phyloP scores from a whole-genome alignment of 352 stramenopile species.

The Pythium coloratum region DNA sequence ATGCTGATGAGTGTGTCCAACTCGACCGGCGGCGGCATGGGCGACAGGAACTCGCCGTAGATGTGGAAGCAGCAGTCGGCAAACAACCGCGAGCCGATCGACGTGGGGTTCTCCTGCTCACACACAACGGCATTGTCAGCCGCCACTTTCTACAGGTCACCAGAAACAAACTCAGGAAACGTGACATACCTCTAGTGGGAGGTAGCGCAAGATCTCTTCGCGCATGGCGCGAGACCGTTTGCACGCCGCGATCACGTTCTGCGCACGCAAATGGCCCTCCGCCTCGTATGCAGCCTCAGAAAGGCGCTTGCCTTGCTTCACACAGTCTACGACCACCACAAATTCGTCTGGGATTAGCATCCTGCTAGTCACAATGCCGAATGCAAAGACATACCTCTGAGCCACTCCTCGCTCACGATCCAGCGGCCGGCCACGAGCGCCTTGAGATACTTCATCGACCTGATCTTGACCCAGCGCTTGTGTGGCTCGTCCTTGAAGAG shows the following conservation, averaged over 20 bases:
- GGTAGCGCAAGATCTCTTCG: constrained; percentile 25
- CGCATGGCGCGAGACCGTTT: constrained; percentile 28
- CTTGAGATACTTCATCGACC: constrained; percentile 87
- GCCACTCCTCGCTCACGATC: constrained; percentile 85
- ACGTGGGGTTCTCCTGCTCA: constrained; percentile 20
- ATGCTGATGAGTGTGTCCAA: constrained; percentile 70
- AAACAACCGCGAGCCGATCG: constrained; percentile 74
- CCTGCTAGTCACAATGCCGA: not conserved
- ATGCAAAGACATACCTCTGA: constrained; percentile 43
- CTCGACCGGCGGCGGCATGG: constrained; percentile 68
- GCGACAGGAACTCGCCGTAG: constrained; percentile 72
- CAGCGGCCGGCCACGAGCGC: constrained; percentile 73
- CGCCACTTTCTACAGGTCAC: not conserved
- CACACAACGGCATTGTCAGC: not conserved
- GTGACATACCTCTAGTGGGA: constrained; percentile 7
- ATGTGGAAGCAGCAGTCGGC: constrained; percentile 68
- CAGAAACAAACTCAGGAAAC: not conserved
- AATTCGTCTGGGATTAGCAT: constrained; percentile 1
- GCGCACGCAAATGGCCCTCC: constrained; percentile 32
- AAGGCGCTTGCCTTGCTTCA: constrained; percentile 25
- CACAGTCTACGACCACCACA: constrained; percentile 19
- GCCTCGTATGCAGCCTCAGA: constrained; percentile 31
- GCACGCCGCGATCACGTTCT: constrained; percentile 27
- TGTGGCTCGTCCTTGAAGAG: constrained; percentile 44
- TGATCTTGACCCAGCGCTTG: constrained; percentile 78